phyloP scores from a whole-genome alignment of 805 yeast species.

The Suhomyces pyralidae region DNA sequence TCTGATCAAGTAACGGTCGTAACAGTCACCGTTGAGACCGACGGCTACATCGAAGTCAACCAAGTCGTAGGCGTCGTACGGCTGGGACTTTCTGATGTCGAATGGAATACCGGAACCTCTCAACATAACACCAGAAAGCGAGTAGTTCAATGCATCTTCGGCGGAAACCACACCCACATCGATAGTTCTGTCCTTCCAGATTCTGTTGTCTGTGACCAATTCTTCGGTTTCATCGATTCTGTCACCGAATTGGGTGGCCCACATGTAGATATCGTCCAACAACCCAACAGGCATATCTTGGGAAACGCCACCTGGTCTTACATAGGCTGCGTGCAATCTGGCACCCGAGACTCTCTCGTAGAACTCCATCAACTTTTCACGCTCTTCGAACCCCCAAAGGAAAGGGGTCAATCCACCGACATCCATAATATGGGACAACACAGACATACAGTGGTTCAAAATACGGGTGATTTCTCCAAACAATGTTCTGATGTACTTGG shows the following conservation, averaged over 20 bases:
- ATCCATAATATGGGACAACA: slow-evolving; percentile 87
- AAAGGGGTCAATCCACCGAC: slow-evolving; percentile 93
- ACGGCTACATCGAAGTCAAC: slow-evolving; percentile 88
- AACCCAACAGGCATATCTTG: slow-evolving; percentile 85
- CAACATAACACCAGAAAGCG: slow-evolving; percentile 82
- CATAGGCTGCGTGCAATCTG: slow-evolving; percentile 82
- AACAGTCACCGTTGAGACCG: slow-evolving; percentile 86
- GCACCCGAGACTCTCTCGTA: slow-evolving; percentile 91
- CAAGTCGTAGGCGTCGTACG: slow-evolving; percentile 84
- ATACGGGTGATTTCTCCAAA: slow-evolving; percentile 86
- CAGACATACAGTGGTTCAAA: slow-evolving; percentile 82
- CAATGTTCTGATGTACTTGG: slow-evolving; percentile 77
- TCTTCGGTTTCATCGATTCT: slow-evolving; percentile 89
- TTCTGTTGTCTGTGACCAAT: slow-evolving; percentile 83
- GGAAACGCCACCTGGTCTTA: slow-evolving; percentile 89
- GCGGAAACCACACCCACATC: slow-evolving; percentile 81
- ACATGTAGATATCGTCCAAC: slow-evolving; percentile 88
- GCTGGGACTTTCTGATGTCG: slow-evolving; percentile 82
- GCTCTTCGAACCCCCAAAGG: slow-evolving; percentile 92
- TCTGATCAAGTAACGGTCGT: slow-evolving; percentile 82
- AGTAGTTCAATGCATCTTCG: slow-evolving; percentile 81
- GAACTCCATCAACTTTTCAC: slow-evolving; percentile 90
- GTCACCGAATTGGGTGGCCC: slow-evolving; percentile 96
- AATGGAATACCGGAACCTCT: slow-evolving; percentile 89
- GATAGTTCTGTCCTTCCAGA: slow-evolving; percentile 84